These are phyloP conservation scores for Aristolochia contorta DNA, from an alignment of 164 flowering plant genomes.

Conservation along the genomic window DNA sequence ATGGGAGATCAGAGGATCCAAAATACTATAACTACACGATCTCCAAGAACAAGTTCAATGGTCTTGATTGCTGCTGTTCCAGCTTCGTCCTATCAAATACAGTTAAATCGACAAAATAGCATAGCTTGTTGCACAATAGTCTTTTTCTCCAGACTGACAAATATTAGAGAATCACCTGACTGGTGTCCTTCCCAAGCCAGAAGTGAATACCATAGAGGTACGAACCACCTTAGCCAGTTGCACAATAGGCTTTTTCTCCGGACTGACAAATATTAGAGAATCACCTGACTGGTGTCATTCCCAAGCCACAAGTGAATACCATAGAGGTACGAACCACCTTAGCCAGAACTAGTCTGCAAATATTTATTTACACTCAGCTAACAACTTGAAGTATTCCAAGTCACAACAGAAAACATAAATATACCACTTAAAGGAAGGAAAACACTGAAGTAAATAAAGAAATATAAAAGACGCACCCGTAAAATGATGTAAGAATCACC, in stretches of 20 bases:
- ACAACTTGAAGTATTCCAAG: neutral
- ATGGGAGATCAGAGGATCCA: no score
- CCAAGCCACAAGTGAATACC: conserved; percentile 99
- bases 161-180: conserved; percentile 51
- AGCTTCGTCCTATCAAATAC: conserved; percentile 77
- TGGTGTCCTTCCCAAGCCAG: conserved; percentile 97
- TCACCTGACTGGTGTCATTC: conserved; percentile 92
- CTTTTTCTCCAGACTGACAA: neutral
- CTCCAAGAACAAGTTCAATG: conserved; percentile 99
- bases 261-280: conserved; percentile 7
- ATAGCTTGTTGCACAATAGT: neutral
- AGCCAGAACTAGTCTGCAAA: conserved; percentile 70
- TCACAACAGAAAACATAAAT: neutral
- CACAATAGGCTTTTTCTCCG: neutral
- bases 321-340: conserved; percentile 68
- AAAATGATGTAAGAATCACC: conserved; percentile 85
- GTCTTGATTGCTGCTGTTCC: conserved; percentile 99
- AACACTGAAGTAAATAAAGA: neutral
- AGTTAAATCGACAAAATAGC: conserved; percentile 3
- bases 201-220: conserved; percentile 80
- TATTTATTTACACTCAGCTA: neutral
- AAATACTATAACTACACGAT: conserved; percentile 97
- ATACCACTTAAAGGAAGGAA: neutral
- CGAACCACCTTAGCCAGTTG: conserved; percentile 46
- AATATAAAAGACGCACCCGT: conserved; percentile 38